Base-by-base conservation (phyloP, 2,329 filamentous ascomycete genomes). In the Ascochyta clinopodiicola region DNA sequence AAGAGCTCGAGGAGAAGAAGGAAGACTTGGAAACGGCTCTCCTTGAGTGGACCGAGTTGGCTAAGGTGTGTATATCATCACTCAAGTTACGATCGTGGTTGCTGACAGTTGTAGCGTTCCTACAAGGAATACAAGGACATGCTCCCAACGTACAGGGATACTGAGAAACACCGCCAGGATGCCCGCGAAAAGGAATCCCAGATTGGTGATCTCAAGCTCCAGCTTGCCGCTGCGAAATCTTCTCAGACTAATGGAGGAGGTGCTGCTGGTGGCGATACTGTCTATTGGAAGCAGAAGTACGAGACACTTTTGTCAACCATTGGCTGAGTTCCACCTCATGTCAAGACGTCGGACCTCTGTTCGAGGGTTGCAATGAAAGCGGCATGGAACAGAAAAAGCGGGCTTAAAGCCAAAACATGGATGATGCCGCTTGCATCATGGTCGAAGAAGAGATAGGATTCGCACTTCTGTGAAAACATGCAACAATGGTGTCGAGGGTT, bases 211-310 rank as follows among this genome's bases (percentile, higher is more conserved):
- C 59, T 72, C 15, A 56, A 64, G 50, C 19, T 44, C 21, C 40
- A 66, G 56, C 67, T 72, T 24, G 9, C 56, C 4, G 24, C 44
- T 6, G 54, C 59, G 21, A 63, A 60, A 46, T 29, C 44, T 7
- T 46, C 60, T 0, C 56, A 62, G 38, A 40, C 52, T 7, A 67
- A 65, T 25, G 60, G 56, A 22, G 46, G 52, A 0, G 51, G 38
- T 13, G 35, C 29, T 13, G 19, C 39, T 24, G 34, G 31, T 37
- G 38, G 24, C 2, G 62, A 67, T 31, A 42, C 39, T 24, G 44
- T 37, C 0, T 68, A 70, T 59, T 71, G 68, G 68, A 68, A 67
- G 52, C 43, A 38, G 22, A 69, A 66, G 53, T 71, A 71, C 27
- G 66, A 71, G 19, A 42, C 38, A 2, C 62, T 70, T 17, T 45